Base-by-base conservation (phyloP, 495 filamentous ascomycete species). In the Penicillium lagena region DNA sequence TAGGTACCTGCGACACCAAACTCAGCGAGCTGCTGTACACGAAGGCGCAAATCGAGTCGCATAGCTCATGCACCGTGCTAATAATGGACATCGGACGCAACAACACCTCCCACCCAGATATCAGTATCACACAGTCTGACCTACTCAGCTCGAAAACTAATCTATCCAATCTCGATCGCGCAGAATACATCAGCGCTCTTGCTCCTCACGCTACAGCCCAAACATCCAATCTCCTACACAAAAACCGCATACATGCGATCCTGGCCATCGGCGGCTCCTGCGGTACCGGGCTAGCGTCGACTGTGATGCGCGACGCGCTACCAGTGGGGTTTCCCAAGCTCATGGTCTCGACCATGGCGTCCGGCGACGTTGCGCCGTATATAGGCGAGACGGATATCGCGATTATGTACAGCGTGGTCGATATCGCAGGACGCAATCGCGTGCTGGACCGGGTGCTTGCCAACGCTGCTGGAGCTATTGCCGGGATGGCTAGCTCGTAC, bases 1-100 rank as follows among this genome's bases (percentile, higher is more conserved):
- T 86, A 29, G 83, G 83, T 41, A 87, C 82, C 10, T 79, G 75
- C 58, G 83, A 87, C 58, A 85, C 82, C 39, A 87, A 87, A 52
- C 71, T 80, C 9, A 30, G 62, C 5, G 79, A 85, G 50, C 67
- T 81, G 9, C 67, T 83, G 12, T 82, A 76, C 59, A 69, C 81
- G 28, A 65, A 71, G 35, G 55, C 65, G 0, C 67, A 70, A 38
- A 70, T 82, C 43, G 47, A 72, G 31, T 56, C n/a, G n/a, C 31
- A 49, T 29, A 29, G 37, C 22, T 37, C 37, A 8, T 32, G 56
- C 14, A 57, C 57, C 17, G 72, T 80, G 30, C 62, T 71, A 31
- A 38, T 85, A 33, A 68, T 84, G 44, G 82, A 85, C 50, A 70
- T 77, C 8, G 80, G 83, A 40, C 64, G 76, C 13, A 63, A 39